Evolutionary conservation across 176 grass and related monocot genomes (phyloP), one percentile per base, ranked within the genome.

Genomic region (Rhynchospora breviuscula): DNA sequence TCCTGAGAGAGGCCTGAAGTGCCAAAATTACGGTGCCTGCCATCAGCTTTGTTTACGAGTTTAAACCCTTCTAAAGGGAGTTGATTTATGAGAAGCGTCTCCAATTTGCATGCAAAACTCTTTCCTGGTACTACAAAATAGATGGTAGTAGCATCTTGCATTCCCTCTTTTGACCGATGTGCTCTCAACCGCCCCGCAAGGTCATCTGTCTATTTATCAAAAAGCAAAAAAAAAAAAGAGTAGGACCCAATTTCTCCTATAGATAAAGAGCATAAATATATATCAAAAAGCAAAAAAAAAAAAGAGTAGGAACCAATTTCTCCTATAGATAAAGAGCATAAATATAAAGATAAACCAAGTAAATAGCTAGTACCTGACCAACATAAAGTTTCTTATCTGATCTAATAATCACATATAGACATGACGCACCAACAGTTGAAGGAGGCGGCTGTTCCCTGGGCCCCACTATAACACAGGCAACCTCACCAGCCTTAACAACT

Each of bases 1-100:
- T 91, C 89, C n/a, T 33, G 66, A 17, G 87, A 66, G 53, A 87
- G 51, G 4, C 74, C 64, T 79, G 89, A 59, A 57, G 86, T 78
- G 62, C 93, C 93, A 35, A 99, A 95, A 78, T 95, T 95, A 59
- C 96, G 87, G 79, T 99, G 96, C 80, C 87, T 93, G 61, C 96
- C 96, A 89, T 99, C 96, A 59, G 88, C 92, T 84, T 93, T 90
- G 46, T 91, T 99, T 46, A 89, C 64, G 43, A 99, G 89, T 83
- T 85, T 91, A 66, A 98, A 94, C 35, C 92, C 95, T 66, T 86
- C 89, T 22, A 76, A 51, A 64, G 95, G 89, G 26, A 98, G 90
- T 84, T 93, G 90, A 40, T 98, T 98, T 78, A 98, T 93, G 33
- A 98, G 89, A 35, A 98, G 92, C 25, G 95, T 98, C 86, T 98